Evolutionary conservation across 305 asterid species (phyloP).

Genomic region (Euphrasia arctica): DNA sequence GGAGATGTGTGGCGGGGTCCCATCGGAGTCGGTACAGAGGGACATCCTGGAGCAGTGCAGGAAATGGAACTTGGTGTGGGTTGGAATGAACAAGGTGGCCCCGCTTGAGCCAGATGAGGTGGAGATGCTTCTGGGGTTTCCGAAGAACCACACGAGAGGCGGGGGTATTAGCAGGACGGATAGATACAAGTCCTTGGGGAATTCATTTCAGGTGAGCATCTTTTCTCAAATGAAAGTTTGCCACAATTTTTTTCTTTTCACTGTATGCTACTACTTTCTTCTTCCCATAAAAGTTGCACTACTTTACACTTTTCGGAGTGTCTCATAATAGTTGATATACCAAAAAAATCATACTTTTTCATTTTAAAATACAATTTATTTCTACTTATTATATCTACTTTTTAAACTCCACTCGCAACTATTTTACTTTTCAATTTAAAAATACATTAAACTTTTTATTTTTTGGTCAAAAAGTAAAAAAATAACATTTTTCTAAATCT

Average conservation of each 20-base stretch:
- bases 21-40: conserved; percentile 51
- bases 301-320: too few relatives aligned
- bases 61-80: conserved; percentile 95
- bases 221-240: background rate
- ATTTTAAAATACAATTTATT: too few relatives aligned
- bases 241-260: background rate
- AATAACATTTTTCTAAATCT: too few relatives aligned
- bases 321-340: too few relatives aligned
- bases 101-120: conserved; percentile 90
- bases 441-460: too few relatives aligned
- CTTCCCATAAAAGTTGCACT: too few relatives aligned
- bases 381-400: too few relatives aligned
- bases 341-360: too few relatives aligned
- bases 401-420: too few relatives aligned
- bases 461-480: too few relatives aligned
- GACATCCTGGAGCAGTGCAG: conserved; percentile 61
- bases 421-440: too few relatives aligned
- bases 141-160: conserved; percentile 87
- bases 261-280: background rate
- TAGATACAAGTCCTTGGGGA: conserved; percentile 80
- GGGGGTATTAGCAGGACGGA: conserved; percentile 94
- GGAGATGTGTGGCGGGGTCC: conserved; percentile 58
- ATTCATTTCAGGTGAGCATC: conserved; percentile 77
- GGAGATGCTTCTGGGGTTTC: conserved; percentile 82
- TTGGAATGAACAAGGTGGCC: conserved; percentile 80